A percentile compares a stretch with the other conserved stretches of the same genome.
These are phyloP conservation scores for Erodium chrysanthum DNA, from an alignment of 441 rosid species.

Conservation along the genomic window DNA sequence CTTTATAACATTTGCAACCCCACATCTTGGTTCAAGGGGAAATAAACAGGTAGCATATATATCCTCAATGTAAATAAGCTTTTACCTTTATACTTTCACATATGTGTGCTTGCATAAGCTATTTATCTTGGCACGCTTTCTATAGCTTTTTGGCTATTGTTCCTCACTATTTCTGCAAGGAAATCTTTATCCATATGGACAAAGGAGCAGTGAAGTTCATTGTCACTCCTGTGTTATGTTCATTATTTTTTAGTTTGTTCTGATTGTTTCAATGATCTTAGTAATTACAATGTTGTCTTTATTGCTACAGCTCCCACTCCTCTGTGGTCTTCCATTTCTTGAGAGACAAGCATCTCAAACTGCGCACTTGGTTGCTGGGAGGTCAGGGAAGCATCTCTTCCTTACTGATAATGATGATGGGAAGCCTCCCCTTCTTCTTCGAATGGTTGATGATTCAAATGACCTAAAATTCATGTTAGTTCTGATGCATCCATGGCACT, in stretches of 20 bases:
- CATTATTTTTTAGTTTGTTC: conserved; percentile 8
- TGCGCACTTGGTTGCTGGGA: conserved; percentile 75
- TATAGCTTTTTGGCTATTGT: background rate
- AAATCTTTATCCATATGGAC: background rate
- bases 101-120: background rate
- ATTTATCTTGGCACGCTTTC: background rate
- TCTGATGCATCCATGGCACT: conserved; percentile 10
- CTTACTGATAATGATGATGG: conserved; percentile 67
- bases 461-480: conserved; percentile 70
- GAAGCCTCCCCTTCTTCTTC: conserved; percentile 81
- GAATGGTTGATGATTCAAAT: conserved; percentile 65
- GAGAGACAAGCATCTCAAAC: conserved; percentile 76
- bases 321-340: conserved; percentile 80
- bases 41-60: conserved; percentile 53
- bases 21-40: conserved; percentile 93
- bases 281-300: too few species aligned
- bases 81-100: background rate
- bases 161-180: background rate
- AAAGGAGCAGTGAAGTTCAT: background rate
- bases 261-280: background rate
- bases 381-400: conserved; percentile 85
- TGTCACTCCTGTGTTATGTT: background rate
- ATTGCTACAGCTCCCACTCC: conserved; percentile 56
- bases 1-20: conserved; percentile 86
- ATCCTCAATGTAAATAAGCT: background rate